These are phyloP conservation scores for Fusarium sp. DNA, from an alignment of 2,329 filamentous ascomycete genomes.

Conservation along the genomic window DNA sequence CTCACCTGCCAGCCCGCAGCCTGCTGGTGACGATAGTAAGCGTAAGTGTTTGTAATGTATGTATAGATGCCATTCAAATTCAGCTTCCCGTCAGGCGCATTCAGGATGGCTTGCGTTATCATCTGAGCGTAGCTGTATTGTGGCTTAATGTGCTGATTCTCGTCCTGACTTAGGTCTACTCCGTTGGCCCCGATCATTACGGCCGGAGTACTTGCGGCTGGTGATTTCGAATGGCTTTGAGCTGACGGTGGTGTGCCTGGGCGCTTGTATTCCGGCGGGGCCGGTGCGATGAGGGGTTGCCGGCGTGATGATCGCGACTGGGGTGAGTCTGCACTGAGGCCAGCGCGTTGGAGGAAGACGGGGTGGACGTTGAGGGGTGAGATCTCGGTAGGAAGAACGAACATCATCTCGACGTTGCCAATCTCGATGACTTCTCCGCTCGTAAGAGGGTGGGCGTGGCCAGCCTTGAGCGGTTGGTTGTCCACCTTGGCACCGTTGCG, in stretches of 20 bases:
- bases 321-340: conserved; percentile 53
- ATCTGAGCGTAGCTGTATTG: conserved; percentile 96
- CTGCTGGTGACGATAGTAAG: conserved; percentile 85
- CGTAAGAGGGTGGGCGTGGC: conserved; percentile 69
- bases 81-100: conserved; percentile 83
- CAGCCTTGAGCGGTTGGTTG: conserved; percentile 72
- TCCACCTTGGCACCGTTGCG: conserved; percentile 91
- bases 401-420: conserved; percentile 96
- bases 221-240: conserved; percentile 47
- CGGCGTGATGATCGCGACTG: conserved; percentile 44
- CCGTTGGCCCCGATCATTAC: conserved; percentile 56
- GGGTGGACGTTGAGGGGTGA: conserved; percentile 71
- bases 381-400: conserved; percentile 83
- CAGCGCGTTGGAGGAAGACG: conserved; percentile 73
- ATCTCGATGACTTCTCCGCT: conserved; percentile 94
- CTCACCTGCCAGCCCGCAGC: conserved; percentile 87
- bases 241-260: conserved; percentile 67
- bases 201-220: conserved; percentile 48
- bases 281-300: conserved; percentile 64
- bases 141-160: conserved; percentile 90
- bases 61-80: conserved; percentile 93
- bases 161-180: conserved; percentile 81
- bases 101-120: conserved; percentile 95
- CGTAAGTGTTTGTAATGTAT: conserved; percentile 89
- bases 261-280: conserved; percentile 66